Base-by-base conservation (phyloP, 306 rosid species). In the Cucurbita pepo region DNA sequence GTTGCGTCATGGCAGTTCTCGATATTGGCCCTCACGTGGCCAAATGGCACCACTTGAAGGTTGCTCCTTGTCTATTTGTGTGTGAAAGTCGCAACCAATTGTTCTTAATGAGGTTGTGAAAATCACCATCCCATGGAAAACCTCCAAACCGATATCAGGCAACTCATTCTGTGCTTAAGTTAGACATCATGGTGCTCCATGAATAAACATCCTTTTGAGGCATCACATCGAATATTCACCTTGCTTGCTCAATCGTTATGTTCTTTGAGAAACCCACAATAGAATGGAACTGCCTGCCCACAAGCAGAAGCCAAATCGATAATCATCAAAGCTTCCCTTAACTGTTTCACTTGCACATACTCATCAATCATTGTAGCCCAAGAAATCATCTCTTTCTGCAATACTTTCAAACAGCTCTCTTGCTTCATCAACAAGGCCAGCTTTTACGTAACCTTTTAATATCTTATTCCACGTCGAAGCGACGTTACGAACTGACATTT, bases 311-410 rank as follows among this genome's bases (percentile, higher is more conserved):
- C 71, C 79, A 94, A 81, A 81, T 94, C 91, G 44, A 89, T 96
- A 54, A 86, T 65, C 95, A 90, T 78, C 79, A 90, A 61, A 76
- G 98, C 98, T 80, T 89, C 96, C 72, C 37, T 65, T 71, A 94
- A 73, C 75, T 78, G 53, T 71, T 81, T 88, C 73, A 18, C 79
- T 85, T 75, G 89, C 76, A 91, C 81, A 80, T 83, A 87, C 73
- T 89, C 89, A 81, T 88, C 94, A 40, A 89, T 87, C 83, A 94
- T 83, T 10, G 97, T 90, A 21, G 96, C 97, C 97, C 98, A 94
- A 0, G 96, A 89, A 77, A 90, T 77, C 59, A 78, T 94, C 97
- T 75, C 85, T 90, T 36, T 37, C 56, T 55, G 88, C 88, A 62
- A 85, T 81, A 30, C 69, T 81, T 76, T 88, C 92, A 74, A 94